Percentiles rank a stretch among this genome's conserved stretches.
These are phyloP conservation scores for Tolypocladium inflatum DNA, from an alignment of 2,329 filamentous ascomycete species.

Conservation along the genomic window DNA sequence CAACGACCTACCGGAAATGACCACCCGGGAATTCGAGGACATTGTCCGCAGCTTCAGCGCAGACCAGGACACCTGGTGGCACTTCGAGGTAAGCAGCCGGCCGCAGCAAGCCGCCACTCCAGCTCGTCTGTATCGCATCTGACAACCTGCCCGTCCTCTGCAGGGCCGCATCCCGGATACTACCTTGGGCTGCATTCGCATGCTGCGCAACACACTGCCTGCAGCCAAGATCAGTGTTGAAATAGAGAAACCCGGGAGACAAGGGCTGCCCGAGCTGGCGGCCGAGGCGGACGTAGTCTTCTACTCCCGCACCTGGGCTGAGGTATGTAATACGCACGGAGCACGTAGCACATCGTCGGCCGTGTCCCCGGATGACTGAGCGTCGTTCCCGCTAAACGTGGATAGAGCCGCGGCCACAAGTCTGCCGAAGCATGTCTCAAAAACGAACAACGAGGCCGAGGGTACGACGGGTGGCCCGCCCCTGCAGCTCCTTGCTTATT, in stretches of 20 bases:
- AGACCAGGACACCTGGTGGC: slow-evolving; percentile 47
- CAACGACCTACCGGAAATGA: slow-evolving; percentile 61
- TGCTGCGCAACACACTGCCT: slow-evolving; percentile 38
- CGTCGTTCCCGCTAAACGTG: not conserved
- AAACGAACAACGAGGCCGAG: slow-evolving; percentile 29
- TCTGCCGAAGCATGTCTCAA: slow-evolving; percentile 42
- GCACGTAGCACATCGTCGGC: not conserved
- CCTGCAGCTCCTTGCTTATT: slow-evolving; percentile 2
- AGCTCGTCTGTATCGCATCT: not conserved
- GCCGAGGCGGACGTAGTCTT: slow-evolving; percentile 61
- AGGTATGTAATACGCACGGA: slow-evolving; percentile 32
- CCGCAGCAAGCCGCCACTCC: not conserved
- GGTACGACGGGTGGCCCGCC: slow-evolving; percentile 27
- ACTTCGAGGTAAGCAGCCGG: slow-evolving; percentile 52
- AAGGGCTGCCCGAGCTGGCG: slow-evolving; percentile 49
- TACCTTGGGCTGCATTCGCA: slow-evolving; percentile 47
- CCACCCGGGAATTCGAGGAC: slow-evolving; percentile 44
- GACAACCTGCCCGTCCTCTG: not conserved
- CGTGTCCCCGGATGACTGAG: not conserved
- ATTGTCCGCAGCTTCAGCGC: slow-evolving; percentile 28
- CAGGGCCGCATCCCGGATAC: slow-evolving; percentile 57
- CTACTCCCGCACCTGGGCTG: slow-evolving; percentile 62
- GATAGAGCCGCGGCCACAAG: slow-evolving; percentile 26
- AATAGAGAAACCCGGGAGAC: slow-evolving; percentile 58
- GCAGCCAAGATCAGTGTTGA: slow-evolving; percentile 55